These are phyloP conservation scores for Saccharomycopsis amapae DNA, from an alignment of 805 yeast species.

Conservation along the genomic window DNA sequence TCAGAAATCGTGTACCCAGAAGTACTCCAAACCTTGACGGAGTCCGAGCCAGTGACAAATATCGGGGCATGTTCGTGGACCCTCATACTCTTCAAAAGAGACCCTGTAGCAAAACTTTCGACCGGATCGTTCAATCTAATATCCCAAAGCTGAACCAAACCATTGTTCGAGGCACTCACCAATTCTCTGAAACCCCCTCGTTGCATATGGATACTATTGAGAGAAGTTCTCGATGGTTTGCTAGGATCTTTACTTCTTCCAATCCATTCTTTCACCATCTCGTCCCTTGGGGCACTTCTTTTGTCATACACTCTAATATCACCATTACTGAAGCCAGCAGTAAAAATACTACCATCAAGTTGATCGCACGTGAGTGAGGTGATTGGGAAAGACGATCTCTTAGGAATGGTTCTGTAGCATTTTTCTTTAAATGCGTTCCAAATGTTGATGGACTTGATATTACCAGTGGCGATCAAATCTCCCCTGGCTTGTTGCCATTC, in stretches of 20 bases:
- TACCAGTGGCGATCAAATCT: conserved; percentile 85
- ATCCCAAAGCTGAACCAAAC: conserved; percentile 86
- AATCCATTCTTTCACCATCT: conserved; percentile 80
- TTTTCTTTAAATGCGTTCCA: conserved; percentile 98
- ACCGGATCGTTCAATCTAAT: conserved; percentile 71
- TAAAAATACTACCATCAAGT: conserved; percentile 69
- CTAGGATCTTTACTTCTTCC: conserved; percentile 29
- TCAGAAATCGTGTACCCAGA: conserved; percentile 66
- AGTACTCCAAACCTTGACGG: conserved; percentile 78
- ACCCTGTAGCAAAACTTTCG: conserved; percentile 48
- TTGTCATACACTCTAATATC: conserved; percentile 85
- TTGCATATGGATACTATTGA: conserved; percentile 85
- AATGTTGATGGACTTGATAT: conserved; percentile 79
- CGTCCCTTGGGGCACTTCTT: conserved; percentile 73
- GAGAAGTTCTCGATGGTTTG: conserved; percentile 40
- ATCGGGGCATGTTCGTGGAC: conserved; percentile 97
- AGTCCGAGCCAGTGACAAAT: conserved; percentile 78
- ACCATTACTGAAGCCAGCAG: conserved; percentile 78
- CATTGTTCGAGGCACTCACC: conserved; percentile 76
- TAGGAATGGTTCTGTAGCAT: conserved; percentile 82
- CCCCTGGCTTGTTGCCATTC: conserved; percentile 99
- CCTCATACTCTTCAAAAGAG: conserved; percentile 58
- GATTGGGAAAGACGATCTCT: conserved; percentile 82
- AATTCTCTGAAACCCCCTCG: conserved; percentile 92
- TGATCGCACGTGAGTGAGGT: conserved; percentile 91